Percentiles rank a stretch among this genome's conserved stretches.
phyloP scores from a whole-genome alignment of 2,329 filamentous ascomycete species.

The Lecanicillium sp. region DNA sequence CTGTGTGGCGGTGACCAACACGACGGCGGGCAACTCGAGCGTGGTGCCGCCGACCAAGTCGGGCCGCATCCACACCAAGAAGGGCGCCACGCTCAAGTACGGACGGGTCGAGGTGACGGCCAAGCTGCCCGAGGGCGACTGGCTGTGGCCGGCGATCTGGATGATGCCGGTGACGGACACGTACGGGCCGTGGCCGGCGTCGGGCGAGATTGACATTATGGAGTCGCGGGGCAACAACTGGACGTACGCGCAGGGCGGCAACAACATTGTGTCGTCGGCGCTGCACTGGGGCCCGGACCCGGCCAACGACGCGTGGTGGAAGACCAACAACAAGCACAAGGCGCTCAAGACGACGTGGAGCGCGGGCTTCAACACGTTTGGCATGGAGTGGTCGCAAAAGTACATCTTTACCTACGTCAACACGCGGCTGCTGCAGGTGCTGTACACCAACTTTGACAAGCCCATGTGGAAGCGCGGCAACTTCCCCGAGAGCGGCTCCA shows the following conservation, averaged over 20 bases:
- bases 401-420: constrained; percentile 85
- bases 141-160: constrained; percentile 91
- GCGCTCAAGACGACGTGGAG: constrained; percentile 70
- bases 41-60: constrained; percentile 74
- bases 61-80: constrained; percentile 68
- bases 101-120: constrained; percentile 75
- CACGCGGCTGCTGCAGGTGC: constrained; percentile 68
- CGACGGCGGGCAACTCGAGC: constrained; percentile 59
- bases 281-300: constrained; percentile 75
- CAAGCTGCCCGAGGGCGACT: constrained; percentile 69
- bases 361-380: constrained; percentile 64
- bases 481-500: constrained; percentile 56
- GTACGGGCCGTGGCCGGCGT: constrained; percentile 72
- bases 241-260: constrained; percentile 67
- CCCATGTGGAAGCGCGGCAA: constrained; percentile 61
- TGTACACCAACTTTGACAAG: constrained; percentile 67
- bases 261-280: constrained; percentile 71
- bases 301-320: constrained; percentile 73
- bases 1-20: constrained; percentile 68
- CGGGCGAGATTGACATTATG: constrained; percentile 77
- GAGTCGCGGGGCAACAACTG: constrained; percentile 79
- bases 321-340: constrained; percentile 68
- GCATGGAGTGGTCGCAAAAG: constrained; percentile 80
- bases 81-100: constrained; percentile 65
- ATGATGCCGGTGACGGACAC: constrained; percentile 68